phyloP scores from a whole-genome alignment of 495 filamentous ascomycete genomes.

The Daldinia grandis region DNA sequence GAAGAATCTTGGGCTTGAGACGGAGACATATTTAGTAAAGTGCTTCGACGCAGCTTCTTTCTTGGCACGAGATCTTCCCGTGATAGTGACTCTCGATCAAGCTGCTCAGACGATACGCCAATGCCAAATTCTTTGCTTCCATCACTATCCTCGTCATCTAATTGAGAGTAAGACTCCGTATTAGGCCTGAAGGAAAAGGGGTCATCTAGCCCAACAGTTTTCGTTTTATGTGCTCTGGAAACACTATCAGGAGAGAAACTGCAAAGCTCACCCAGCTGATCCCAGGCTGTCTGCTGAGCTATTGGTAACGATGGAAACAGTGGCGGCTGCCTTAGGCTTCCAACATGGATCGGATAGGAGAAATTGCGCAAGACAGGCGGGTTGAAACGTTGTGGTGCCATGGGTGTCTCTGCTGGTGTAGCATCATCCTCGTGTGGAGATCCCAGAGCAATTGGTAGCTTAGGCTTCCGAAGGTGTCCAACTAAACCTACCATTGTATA shows the following conservation, averaged over 20 bases:
- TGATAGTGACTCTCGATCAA: slow-evolving; percentile 12
- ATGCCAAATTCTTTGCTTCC: slow-evolving; percentile 10
- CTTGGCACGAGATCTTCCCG: slow-evolving; percentile 23
- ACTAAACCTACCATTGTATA: slow-evolving; percentile 44
- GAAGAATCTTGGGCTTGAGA: slow-evolving; percentile 37
- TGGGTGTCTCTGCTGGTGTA: slow-evolving; percentile 5
- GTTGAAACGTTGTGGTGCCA: slow-evolving; percentile 10
- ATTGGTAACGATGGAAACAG: slow-evolving; percentile 1
- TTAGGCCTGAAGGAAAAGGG: slow-evolving; percentile 43
- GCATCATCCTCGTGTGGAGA: slow-evolving; percentile 26
- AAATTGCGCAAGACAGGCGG: slow-evolving; percentile 45
- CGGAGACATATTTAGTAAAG: slow-evolving; percentile 26
- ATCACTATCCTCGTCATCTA: slow-evolving; percentile 20
- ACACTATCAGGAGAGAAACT: slow-evolving; percentile 36
- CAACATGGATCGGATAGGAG: slow-evolving; percentile 43
- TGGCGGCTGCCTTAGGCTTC: slow-evolving; percentile 6
- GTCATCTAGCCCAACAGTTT: slow-evolving; percentile 32
- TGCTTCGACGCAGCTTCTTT: slow-evolving; percentile 41
- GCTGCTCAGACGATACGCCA: slow-evolving; percentile 9
- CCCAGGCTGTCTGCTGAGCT: slow-evolving; percentile 37
- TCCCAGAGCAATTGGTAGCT: slow-evolving; percentile 27
- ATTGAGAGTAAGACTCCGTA: slow-evolving; percentile 24
- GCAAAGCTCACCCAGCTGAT: slow-evolving; percentile 43
- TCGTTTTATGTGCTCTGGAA: slow-evolving; percentile 24
- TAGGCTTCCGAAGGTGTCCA: slow-evolving; percentile 44